A percentile compares a stretch with the other conserved stretches of the same genome.
phyloP scores from a whole-genome alignment of 2,329 filamentous ascomycete genomes.

The Periglandula ipomoeae region DNA sequence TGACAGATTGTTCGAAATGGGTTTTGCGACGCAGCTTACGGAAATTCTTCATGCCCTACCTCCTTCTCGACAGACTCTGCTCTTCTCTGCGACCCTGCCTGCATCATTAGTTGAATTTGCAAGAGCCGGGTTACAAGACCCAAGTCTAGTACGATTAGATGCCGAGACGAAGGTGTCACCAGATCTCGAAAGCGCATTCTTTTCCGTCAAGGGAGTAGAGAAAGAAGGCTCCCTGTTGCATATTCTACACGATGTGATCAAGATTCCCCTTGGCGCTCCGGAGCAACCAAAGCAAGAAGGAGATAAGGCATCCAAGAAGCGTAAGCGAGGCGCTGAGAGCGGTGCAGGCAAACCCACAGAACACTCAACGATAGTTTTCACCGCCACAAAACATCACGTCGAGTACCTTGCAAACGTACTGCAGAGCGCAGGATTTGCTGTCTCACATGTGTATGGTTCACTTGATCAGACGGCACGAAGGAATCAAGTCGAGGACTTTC shows the following conservation, averaged over 20 bases:
- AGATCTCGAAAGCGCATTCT: conserved; percentile 91
- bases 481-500: conserved; percentile 85
- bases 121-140: conserved; percentile 84
- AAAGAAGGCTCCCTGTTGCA: conserved; percentile 90
- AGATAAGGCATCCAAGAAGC: conserved; percentile 52
- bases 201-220: conserved; percentile 82
- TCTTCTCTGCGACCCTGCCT: conserved; percentile 93
- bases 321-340: conserved; percentile 53
- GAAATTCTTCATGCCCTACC: conserved; percentile 90
- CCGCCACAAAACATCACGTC: conserved; percentile 93
- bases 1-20: conserved; percentile 96
- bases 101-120: conserved; percentile 95
- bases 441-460: conserved; percentile 90
- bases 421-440: conserved; percentile 71
- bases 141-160: conserved; percentile 80
- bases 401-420: conserved; percentile 84
- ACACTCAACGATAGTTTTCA: conserved; percentile 91
- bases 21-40: conserved; percentile 84
- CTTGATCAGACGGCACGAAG: conserved; percentile 90
- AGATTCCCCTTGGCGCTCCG: conserved; percentile 66
- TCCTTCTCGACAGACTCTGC: conserved; percentile 71
- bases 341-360: conserved; percentile 61
- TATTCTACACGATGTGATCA: conserved; percentile 83
- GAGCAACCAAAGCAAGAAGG: conserved; percentile 39
- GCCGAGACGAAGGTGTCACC: conserved; percentile 94